Base-by-base conservation (phyloP, 108 stramenopile species). In the Chaetoceros tenuissimus region DNA sequence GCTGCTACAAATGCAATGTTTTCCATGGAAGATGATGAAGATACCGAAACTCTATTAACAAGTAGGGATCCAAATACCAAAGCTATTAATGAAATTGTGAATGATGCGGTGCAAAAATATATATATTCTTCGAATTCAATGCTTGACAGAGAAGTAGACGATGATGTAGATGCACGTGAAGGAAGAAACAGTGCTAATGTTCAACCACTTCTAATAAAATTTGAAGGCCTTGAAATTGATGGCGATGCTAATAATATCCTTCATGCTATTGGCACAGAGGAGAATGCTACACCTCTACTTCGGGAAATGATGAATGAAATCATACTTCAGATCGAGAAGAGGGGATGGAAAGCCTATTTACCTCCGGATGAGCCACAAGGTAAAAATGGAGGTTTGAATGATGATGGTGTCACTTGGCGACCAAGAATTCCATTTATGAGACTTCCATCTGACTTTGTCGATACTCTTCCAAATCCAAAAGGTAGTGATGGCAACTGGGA, bases 341-440 rank as follows among this genome's bases (percentile, higher is more conserved):
- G 55, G 20, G 81, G 81, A 45, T 77, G 75, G 55, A 55, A 78
- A 24, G 71, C 74, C 8, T 56, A 31, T 19, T 71, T 78, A 59
- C 84, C 84, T 5, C 65, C 44, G 0, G 84, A 89, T 72, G 72
- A 75, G 20, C 72, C 71, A 2, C 64, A 68, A 45, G 66, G 64
- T 5, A 46, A 47, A 51, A 54, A 64, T 53, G 59, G 48, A 28
- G 72, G 54, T 29, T 21, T 53, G 16, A 55, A 69, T 48, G 18
- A 31, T 13, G 55, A 57, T 13, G 48, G 48, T 30, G 46, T 48
- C 53, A 66, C 61, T 27, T 80, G 77, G 72, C 66, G 80, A 44
- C 82, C 85, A 8, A 66, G 82, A 5, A 64, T 87, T 44, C 80
- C 89, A 10, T 91, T 91, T 55, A 80, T 91, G 70, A 64, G 82